Evolutionary conservation across 2,329 filamentous ascomycete species (phyloP).

Genomic region (Pyricularia pennisetigena): DNA sequence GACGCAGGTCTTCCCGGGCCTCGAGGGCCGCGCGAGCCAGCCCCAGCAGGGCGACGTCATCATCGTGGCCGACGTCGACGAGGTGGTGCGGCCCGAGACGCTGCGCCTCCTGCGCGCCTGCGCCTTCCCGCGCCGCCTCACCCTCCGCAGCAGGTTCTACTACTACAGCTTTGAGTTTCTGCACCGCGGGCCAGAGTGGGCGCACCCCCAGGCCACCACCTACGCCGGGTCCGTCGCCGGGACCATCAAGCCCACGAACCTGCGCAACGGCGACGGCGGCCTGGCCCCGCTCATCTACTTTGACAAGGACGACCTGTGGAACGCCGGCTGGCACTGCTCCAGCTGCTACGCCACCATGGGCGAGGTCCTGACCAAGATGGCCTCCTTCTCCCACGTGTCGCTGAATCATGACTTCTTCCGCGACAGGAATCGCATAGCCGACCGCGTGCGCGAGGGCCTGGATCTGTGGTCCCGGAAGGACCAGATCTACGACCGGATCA

Average conservation of each 20-base stretch:
- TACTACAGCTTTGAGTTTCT: constrained; percentile 49
- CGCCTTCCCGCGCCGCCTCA: constrained; percentile 40
- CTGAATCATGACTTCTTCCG: constrained; percentile 40
- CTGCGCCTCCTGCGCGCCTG: constrained; percentile 39
- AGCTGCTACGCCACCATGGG: constrained; percentile 47
- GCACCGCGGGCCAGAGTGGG: constrained; percentile 36
- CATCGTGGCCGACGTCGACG: constrained; percentile 50
- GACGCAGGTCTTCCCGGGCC: constrained; percentile 40
- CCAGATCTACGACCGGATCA: constrained; percentile 37
- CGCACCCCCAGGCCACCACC: constrained; percentile 49
- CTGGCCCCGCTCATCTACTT: constrained; percentile 24
- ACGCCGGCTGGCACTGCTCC: constrained; percentile 53
- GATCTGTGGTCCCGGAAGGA: constrained; percentile 43
- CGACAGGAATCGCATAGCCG: constrained; percentile 36
- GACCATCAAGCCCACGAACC: constrained; percentile 43
- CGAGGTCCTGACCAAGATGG: constrained; percentile 45
- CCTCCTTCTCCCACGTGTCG: constrained; percentile 43
- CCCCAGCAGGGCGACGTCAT: constrained; percentile 43
- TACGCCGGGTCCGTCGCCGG: constrained; percentile 22
- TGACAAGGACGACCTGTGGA: constrained; percentile 33
- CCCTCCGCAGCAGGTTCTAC: constrained; percentile 41
- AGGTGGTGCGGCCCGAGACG: constrained; percentile 43
- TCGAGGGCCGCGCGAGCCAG: constrained; percentile 24
- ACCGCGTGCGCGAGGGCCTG: constrained; percentile 37
- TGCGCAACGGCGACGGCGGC: constrained; percentile 37